Conservation (phyloP, 2,329 filamentous ascomycete genomes). For the Phaeosphaeria sp. region DNA sequence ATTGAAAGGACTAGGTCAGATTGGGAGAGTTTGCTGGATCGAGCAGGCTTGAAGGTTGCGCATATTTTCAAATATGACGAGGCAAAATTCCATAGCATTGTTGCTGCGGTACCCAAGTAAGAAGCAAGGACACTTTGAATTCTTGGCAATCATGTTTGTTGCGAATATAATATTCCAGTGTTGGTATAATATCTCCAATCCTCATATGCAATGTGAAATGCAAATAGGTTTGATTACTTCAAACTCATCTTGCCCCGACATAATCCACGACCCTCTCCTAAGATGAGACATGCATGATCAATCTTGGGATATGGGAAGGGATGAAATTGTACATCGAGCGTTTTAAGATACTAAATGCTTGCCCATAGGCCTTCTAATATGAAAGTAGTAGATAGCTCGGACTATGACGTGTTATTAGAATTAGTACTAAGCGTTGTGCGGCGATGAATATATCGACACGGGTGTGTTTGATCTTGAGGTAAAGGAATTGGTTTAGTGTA, state of each 20-base stretch:
- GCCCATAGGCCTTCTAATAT: not conserved
- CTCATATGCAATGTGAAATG: not conserved
- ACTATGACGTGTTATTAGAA: not conserved
- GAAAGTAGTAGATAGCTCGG: not conserved
- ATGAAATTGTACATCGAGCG: not conserved
- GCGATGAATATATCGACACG: not conserved
- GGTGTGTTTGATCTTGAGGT: not conserved
- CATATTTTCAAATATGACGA: constrained; percentile 35
- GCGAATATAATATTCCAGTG: too few relatives aligned
- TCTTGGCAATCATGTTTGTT: not conserved
- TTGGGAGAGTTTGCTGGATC: constrained; percentile 25
- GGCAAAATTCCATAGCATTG: constrained; percentile 26
- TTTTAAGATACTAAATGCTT: not conserved
- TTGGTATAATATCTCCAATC: not conserved
- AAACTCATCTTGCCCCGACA: not conserved
- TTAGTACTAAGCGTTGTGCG: not conserved
- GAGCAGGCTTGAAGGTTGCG: constrained; percentile 32
- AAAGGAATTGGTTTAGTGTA: not conserved
- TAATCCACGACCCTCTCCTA: not conserved
- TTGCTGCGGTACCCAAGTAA: constrained; percentile 28
- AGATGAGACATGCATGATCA: not conserved
- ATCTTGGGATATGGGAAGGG: not conserved
- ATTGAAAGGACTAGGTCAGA: constrained; percentile 32
- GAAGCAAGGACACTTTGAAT: not conserved
- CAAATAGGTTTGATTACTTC: not conserved